Base-by-base conservation (phyloP, 805 yeast genomes). In the Saturnispora silvae region DNA sequence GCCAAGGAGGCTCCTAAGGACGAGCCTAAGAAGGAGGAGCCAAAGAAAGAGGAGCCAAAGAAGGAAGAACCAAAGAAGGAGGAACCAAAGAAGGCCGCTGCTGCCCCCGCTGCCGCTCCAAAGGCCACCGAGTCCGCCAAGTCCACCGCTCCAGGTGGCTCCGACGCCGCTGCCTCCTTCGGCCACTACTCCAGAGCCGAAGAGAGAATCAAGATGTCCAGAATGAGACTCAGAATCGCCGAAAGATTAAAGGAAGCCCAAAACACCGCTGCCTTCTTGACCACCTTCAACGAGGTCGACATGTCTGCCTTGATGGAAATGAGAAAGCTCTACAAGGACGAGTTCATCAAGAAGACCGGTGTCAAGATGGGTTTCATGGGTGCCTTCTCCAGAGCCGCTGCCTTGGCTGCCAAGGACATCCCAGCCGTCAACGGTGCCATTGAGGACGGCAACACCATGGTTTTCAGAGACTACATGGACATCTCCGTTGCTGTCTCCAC, bases 161-260 rank as follows among this genome's bases (percentile, higher is more conserved):
- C 46, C 14, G 53, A 56, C 38, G 51, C 64, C 31, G 48, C 60
- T 31, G 61, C 64, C 31, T 43, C 70, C 23, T 53, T 62, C 31
- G 65, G 69, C 28, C 51, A 71, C 25, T 84, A 83, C 56, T 71
- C 92, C 41, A 82, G 98, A 69, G 63, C 67, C 44, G 97, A 92
- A 67, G 81, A 78, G 58, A 76, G 86, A 60, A 94, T 92, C 47
- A 89, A 89, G 72, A 89, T 89, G 97, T 92, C 87, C 78, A 83
- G 98, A 71, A 92, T 89, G 97, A 81, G 98, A 68, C 65, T 84
- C 67, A 84, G 98, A 73, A 92, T 92, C 50, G 95, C 98, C 43
- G 97, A 89, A 71, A 84, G 98, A 68, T 81, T 89, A 59, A 89
- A 89, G 84, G 97, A 92, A 71, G 83, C 97, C 25, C 98, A 89